Evolutionary conservation across 345 rosid genomes (phyloP).

Genomic region (Cardiospermum halicacabum): DNA sequence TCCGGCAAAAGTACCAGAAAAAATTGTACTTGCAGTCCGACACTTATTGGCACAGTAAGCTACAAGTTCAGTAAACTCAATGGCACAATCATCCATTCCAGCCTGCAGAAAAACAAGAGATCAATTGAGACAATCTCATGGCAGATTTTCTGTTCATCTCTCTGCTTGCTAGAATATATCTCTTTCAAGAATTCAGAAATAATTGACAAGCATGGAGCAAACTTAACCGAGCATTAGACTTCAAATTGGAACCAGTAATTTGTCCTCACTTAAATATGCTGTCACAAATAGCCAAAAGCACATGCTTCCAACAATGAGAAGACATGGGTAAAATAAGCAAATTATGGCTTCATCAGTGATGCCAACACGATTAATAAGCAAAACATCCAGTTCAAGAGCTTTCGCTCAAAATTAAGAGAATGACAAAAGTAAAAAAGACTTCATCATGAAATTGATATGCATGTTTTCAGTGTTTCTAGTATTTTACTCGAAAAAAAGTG

Average conservation of each 20-base stretch:
- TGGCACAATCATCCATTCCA: constrained; percentile 30
- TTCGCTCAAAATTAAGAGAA: too few species aligned
- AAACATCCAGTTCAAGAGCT: not conserved
- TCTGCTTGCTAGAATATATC: not conserved
- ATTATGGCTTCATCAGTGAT: not conserved
- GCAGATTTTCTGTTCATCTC: not conserved
- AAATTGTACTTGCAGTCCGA: constrained; percentile 36
- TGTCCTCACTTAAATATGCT: not conserved
- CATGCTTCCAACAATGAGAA: not conserved
- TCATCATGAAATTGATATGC: too few species aligned
- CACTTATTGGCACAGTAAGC: constrained; percentile 69
- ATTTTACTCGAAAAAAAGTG: too few species aligned
- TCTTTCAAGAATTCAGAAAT: not conserved
- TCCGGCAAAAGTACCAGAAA: constrained; percentile 46
- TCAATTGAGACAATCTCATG: not conserved
- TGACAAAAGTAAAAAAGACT: too few species aligned
- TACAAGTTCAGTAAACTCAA: constrained; percentile 56
- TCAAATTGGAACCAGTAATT: not conserved
- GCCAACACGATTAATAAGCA: not conserved
- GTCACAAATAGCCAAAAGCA: not conserved
- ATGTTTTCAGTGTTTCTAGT: too few species aligned
- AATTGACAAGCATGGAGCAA: not conserved
- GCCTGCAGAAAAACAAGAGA: constrained; percentile 36
- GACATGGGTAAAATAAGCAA: not conserved
- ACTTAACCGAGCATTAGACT: not conserved